Conservation (phyloP, 805 yeast genomes). For the Lipomyces sp. region DNA sequence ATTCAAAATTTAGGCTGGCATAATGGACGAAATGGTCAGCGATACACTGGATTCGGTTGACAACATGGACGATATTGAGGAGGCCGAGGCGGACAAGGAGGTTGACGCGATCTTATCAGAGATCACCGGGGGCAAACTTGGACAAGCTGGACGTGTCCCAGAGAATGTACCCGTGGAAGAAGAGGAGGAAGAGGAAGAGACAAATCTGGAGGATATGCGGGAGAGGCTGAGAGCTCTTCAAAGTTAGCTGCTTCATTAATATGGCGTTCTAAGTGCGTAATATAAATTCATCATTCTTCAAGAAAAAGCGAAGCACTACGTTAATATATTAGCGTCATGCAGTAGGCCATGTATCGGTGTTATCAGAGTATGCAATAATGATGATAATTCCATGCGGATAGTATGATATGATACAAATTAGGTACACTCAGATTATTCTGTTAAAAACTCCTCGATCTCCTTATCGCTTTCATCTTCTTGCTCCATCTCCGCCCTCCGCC, state of each 20-base stretch:
- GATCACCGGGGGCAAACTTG: slow-evolving; percentile 45
- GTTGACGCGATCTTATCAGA: slow-evolving; percentile 59
- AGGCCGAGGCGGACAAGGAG: slow-evolving; percentile 60
- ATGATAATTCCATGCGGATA: no score
- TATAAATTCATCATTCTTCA: not conserved
- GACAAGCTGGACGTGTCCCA: slow-evolving; percentile 42
- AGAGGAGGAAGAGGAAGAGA: slow-evolving; percentile 58
- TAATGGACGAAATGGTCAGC: slow-evolving; percentile 92
- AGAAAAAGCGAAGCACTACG: not conserved
- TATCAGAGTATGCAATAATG: no score
- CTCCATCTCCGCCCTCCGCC: slow-evolving; percentile 29
- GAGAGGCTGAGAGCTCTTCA: slow-evolving; percentile 84
- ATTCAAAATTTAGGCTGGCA: slow-evolving; percentile 40
- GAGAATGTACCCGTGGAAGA: slow-evolving; percentile 38
- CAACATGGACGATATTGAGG: slow-evolving; percentile 59
- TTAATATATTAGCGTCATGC: no score
- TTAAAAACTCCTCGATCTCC: slow-evolving; percentile 19
- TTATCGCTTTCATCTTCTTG: slow-evolving; percentile 22
- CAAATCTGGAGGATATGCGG: slow-evolving; percentile 78
- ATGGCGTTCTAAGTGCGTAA: not conserved
- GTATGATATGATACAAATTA: no score
- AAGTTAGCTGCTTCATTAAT: slow-evolving; percentile 37
- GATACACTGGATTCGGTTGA: slow-evolving; percentile 74
- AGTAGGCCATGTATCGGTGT: no score
- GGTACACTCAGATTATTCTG: no score